Conservation (phyloP, 768 basidiomycete genomes). For the Pleurotus eryngii region DNA sequence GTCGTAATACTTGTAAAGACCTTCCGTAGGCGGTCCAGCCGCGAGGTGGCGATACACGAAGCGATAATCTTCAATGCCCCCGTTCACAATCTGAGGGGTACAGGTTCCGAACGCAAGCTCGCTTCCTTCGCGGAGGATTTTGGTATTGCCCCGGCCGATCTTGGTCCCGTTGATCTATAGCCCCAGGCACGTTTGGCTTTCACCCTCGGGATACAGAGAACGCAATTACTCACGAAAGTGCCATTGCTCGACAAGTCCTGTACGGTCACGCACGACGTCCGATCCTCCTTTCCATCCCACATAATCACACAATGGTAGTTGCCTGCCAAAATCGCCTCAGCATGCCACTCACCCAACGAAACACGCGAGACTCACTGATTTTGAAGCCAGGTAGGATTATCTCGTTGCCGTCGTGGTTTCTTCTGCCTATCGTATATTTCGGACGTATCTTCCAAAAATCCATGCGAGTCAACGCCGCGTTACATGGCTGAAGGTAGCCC, state of each 20-base stretch:
- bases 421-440: slow-evolving; percentile 54
- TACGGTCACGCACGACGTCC: slow-evolving; percentile 42
- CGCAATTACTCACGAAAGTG: slow-evolving; percentile 51
- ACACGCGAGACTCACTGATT: slow-evolving; percentile 57
- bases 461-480: slow-evolving; percentile 45
- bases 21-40: slow-evolving; percentile 41
- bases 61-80: slow-evolving; percentile 68
- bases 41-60: slow-evolving; percentile 72
- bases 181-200: not conserved
- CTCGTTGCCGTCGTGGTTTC: slow-evolving; percentile 43
- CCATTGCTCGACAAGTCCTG: slow-evolving; percentile 69
- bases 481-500: slow-evolving; percentile 72
- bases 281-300: slow-evolving; percentile 53
- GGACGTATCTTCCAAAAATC: slow-evolving; percentile 58
- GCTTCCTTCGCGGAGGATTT: slow-evolving; percentile 72
- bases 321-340: slow-evolving; percentile 29
- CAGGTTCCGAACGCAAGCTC: slow-evolving; percentile 82
- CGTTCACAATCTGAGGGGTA: slow-evolving; percentile 39
- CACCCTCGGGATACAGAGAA: not conserved
- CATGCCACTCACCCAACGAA: slow-evolving; percentile 1
- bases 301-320: slow-evolving; percentile 54
- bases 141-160: slow-evolving; percentile 53
- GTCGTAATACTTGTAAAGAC: slow-evolving; percentile 66
- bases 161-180: slow-evolving; percentile 63
- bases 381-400: slow-evolving; percentile 66